A percentile compares a stretch with the other conserved stretches of the same genome.
phyloP scores from a whole-genome alignment of 208 protist genomes.

The Lotmaria passim region DNA sequence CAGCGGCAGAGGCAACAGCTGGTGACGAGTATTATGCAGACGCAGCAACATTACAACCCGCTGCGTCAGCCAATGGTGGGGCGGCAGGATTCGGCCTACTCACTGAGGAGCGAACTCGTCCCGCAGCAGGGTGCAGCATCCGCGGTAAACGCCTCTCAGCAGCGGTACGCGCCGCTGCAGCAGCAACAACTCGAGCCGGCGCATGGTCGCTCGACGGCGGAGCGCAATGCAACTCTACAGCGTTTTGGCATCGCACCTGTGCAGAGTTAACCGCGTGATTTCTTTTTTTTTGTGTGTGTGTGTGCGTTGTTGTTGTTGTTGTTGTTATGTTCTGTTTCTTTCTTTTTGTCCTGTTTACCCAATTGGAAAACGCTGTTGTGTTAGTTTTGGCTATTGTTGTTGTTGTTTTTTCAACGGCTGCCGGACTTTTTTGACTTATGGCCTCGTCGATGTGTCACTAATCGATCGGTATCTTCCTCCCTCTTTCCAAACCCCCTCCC shows the following conservation, averaged over 20 bases:
- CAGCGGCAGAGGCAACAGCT: conserved; percentile 1
- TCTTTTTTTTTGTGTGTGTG: background rate
- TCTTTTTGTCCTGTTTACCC: background rate
- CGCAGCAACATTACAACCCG: conserved; percentile 12
- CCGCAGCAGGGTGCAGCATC: background rate
- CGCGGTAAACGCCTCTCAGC: conserved; percentile 10
- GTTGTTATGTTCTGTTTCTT: background rate
- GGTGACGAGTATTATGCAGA: conserved; percentile 4
- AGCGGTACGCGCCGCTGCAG: conserved; percentile 22
- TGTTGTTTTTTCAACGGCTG: too few relatives aligned
- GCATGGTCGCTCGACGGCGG: conserved; percentile 6
- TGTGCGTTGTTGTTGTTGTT: background rate
- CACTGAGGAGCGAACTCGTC: conserved; percentile 1
- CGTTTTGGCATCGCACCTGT: conserved; percentile 51
- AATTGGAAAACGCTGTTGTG: too few relatives aligned
- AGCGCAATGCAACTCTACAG: conserved; percentile 28
- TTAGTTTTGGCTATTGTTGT: background rate
- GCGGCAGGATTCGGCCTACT: conserved; percentile 7
- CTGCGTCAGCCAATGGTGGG: background rate
- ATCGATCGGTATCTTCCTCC: too few relatives aligned
- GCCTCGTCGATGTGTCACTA: too few relatives aligned
- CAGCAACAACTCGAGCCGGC: conserved; percentile 6
- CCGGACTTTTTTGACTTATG: too few relatives aligned
- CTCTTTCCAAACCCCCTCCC: too few relatives aligned
- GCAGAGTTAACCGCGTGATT: background rate